phyloP scores from a whole-genome alignment of 2,329 filamentous ascomycete species.

The Fusarium sambucinum region DNA sequence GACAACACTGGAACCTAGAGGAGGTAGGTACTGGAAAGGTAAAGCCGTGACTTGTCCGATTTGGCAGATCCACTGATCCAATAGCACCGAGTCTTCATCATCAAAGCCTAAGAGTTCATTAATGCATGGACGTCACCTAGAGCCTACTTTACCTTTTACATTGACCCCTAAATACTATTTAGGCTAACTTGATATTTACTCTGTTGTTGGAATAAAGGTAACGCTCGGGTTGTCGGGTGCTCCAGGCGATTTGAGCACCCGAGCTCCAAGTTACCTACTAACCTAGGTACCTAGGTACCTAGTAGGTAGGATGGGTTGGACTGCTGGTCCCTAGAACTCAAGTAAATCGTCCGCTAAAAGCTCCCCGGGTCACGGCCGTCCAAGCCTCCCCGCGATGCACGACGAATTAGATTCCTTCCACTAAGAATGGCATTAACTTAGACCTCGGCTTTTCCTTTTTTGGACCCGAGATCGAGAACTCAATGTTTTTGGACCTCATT shows the following conservation, averaged over 20 bases:
- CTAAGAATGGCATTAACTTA: neutral
- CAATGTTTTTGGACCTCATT: constrained; percentile 20
- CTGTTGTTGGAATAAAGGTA: neutral
- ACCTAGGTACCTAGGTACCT: too few relatives aligned
- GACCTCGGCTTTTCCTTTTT: constrained; percentile 44
- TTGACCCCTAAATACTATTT: neutral
- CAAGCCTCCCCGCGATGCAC: neutral
- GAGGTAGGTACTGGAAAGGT: neutral
- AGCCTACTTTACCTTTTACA: neutral
- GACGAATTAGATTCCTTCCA: constrained; percentile 6
- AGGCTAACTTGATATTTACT: neutral
- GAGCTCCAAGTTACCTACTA: constrained; percentile 2
- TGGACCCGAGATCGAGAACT: constrained; percentile 25
- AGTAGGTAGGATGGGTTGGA: neutral
- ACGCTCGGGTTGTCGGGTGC: neutral
- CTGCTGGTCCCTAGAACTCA: neutral
- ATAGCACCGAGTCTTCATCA: neutral
- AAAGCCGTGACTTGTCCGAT: constrained; percentile 32
- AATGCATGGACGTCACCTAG: neutral
- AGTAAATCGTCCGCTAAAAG: constrained; percentile 14
- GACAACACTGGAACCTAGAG: neutral
- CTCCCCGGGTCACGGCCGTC: too few relatives aligned
- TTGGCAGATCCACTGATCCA: constrained; percentile 5
- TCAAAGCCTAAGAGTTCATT: neutral
- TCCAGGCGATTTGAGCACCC: neutral